phyloP scores from a whole-genome alignment of 768 basidiomycete genomes.

The Termitomyces sp. region DNA sequence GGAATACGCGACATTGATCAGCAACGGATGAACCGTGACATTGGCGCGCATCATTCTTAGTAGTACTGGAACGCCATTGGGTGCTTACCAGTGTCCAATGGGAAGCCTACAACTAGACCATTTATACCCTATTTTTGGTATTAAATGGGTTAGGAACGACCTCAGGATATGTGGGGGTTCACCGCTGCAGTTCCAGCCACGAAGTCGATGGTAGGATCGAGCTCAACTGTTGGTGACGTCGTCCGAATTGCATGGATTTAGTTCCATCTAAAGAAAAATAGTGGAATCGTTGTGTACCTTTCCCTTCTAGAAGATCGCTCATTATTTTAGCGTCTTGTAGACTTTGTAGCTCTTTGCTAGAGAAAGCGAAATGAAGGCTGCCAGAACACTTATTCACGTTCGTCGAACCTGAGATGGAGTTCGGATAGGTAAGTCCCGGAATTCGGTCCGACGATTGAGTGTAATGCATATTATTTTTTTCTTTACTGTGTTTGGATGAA shows the following conservation, averaged over 20 bases:
- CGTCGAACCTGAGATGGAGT: not conserved
- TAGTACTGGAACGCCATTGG: not conserved
- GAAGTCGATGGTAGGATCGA: slow-evolving; percentile 71
- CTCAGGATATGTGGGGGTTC: not conserved
- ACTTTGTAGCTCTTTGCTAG: not conserved
- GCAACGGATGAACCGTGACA: not conserved
- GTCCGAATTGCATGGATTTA: not conserved
- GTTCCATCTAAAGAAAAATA: not conserved
- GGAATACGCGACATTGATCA: not conserved
- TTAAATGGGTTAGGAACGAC: not conserved
- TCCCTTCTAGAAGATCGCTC: slow-evolving; percentile 4
- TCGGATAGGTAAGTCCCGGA: not conserved
- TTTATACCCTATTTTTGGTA: slow-evolving; percentile 44
- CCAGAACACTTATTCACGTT: not conserved
- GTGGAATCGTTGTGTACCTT: not conserved
- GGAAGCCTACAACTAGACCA: slow-evolving; percentile 66
- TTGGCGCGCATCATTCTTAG: not conserved
- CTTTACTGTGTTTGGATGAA: too few species aligned
- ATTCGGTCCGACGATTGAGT: too few species aligned
- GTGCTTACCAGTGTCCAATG: slow-evolving; percentile 64
- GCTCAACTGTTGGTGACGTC: slow-evolving; percentile 11
- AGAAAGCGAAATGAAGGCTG: not conserved
- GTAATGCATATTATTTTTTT: too few species aligned
- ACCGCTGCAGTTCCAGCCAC: slow-evolving; percentile 68
- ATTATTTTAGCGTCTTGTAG: not conserved